These are phyloP conservation scores for Schizochytrium sp. DNA, from an alignment of 108 stramenopile genomes.

Conservation along the genomic window DNA sequence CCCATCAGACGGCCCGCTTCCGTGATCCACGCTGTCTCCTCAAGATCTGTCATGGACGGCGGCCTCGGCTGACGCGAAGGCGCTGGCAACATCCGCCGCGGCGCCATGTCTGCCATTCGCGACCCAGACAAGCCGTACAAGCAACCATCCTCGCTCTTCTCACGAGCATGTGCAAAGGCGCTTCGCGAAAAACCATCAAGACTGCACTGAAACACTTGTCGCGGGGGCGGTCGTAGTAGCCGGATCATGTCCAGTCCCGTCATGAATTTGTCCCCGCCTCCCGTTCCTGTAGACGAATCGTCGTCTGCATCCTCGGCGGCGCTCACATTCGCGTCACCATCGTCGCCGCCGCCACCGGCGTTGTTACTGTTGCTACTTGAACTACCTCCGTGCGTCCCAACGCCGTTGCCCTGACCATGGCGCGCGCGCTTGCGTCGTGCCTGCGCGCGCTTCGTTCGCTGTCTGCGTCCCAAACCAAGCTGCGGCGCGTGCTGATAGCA, in stretches of 20 bases:
- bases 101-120: neutral
- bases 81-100: neutral
- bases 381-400: too few species aligned
- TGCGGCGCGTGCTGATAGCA: neutral
- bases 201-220: neutral
- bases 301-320: too few species aligned
- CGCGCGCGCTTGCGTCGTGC: neutral
- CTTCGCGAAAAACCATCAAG: neutral
- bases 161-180: neutral
- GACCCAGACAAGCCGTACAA: neutral
- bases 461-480: neutral
- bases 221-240: neutral
- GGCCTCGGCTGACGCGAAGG: neutral
- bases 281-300: neutral
- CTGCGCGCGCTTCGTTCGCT: neutral
- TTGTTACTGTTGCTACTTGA: too few species aligned
- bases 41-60: neutral
- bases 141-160: neutral
- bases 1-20: neutral
- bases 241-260: neutral
- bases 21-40: neutral
- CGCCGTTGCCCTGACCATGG: neutral
- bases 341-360: too few species aligned
- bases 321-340: too few species aligned
- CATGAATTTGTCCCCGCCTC: neutral